These are phyloP conservation scores for Chlorella sorokiniana DNA, from an alignment of 139 green algal species.

Conservation along the genomic window DNA sequence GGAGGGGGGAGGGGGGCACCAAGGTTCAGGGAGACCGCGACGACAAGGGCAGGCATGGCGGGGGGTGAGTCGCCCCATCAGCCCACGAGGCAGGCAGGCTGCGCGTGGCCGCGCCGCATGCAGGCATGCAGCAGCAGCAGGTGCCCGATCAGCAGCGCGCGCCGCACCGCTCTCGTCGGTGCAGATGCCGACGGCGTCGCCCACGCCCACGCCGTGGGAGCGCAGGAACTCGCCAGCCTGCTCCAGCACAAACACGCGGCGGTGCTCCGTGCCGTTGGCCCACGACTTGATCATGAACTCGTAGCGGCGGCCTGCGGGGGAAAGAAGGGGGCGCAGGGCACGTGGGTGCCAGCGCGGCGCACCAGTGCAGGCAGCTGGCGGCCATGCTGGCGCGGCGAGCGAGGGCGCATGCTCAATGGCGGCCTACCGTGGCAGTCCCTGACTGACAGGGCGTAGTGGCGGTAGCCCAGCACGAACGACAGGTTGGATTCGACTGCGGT, in stretches of 20 bases:
- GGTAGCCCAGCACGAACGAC: slow-evolving; percentile 41
- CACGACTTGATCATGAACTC: slow-evolving; percentile 73
- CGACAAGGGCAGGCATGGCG: not conserved
- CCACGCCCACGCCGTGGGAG: slow-evolving; percentile 48
- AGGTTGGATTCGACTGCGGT: slow-evolving; percentile 39
- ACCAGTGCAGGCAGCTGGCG: not conserved
- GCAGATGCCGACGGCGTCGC: slow-evolving; percentile 70
- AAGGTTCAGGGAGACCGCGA: not conserved
- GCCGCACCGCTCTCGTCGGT: slow-evolving; percentile 45
- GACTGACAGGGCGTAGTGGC: slow-evolving; percentile 53
- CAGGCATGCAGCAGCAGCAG: not conserved
- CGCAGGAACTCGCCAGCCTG: slow-evolving; percentile 54
- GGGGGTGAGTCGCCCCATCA: too few relatives aligned
- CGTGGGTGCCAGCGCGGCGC: not conserved
- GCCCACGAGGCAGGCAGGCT: not conserved
- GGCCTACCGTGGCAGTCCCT: slow-evolving; percentile 32
- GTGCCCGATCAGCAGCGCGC: too few relatives aligned
- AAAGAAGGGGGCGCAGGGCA: not conserved
- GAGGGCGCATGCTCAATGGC: not conserved
- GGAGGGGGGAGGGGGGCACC: too few relatives aligned
- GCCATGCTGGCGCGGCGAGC: not conserved
- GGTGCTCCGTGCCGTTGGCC: slow-evolving; percentile 75
- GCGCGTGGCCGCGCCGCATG: not conserved
- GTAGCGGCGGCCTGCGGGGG: slow-evolving; percentile 37
- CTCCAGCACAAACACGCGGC: slow-evolving; percentile 82